Conservation (phyloP, 495 filamentous ascomycete species). For the Rhizodiscina lignyota region DNA sequence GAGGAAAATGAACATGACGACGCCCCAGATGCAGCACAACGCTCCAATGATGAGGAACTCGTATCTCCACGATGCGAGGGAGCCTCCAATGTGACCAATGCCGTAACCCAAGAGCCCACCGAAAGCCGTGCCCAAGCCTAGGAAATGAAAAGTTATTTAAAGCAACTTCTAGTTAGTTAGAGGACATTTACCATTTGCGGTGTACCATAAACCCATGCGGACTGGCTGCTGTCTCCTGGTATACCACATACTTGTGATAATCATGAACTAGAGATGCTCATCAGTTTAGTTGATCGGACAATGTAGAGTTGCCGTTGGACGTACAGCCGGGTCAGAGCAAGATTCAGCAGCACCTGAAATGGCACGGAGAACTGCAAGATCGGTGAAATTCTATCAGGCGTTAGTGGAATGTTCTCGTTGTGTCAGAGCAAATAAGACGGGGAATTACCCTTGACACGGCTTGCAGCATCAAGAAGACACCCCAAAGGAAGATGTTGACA, state of each 20-base stretch:
- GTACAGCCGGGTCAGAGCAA: no score
- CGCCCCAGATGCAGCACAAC: slow-evolving; percentile 46
- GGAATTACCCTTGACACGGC: slow-evolving; percentile 35
- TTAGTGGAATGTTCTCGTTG: no score
- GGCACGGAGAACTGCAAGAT: slow-evolving; percentile 36
- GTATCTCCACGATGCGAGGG: slow-evolving; percentile 47
- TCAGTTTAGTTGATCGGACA: no score
- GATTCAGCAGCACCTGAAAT: no score
- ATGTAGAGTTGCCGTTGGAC: no score
- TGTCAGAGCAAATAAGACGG: no score
- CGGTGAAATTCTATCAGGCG: slow-evolving; percentile 35
- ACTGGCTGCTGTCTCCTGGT: slow-evolving; percentile 50
- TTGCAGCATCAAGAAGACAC: slow-evolving; percentile 42
- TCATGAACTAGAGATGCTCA: slow-evolving; percentile 40
- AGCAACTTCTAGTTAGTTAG: neutral
- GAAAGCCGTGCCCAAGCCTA: no score
- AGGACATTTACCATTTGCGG: slow-evolving; percentile 23
- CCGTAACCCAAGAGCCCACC: slow-evolving; percentile 52
- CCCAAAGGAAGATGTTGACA: slow-evolving; percentile 48
- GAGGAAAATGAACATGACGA: slow-evolving; percentile 34
- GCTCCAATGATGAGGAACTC: slow-evolving; percentile 49
- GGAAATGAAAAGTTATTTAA: slow-evolving; percentile 47
- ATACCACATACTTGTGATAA: slow-evolving; percentile 45
- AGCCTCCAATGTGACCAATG: slow-evolving; percentile 44
- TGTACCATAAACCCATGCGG: slow-evolving; percentile 55